Percentiles rank a stretch among this genome's conserved stretches.
Conservation (phyloP, 1,139 yeast genomes). For the Hyphopichia khmerensis region DNA sequence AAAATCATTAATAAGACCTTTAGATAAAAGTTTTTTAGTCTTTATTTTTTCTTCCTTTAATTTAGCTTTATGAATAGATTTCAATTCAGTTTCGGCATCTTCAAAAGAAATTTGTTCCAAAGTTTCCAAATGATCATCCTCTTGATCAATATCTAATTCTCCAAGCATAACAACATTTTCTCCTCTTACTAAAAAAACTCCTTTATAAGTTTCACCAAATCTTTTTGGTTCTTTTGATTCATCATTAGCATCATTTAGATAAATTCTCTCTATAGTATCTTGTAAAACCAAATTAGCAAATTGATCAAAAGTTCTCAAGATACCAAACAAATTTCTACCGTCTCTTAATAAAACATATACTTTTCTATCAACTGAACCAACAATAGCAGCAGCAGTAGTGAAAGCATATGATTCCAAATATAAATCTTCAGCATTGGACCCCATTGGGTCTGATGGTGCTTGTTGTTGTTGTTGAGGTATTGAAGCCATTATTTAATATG, state of each 20-base stretch:
- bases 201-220: slow-evolving; percentile 76
- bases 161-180: slow-evolving; percentile 97
- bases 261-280: slow-evolving; percentile 85
- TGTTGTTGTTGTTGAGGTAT: slow-evolving; percentile 8
- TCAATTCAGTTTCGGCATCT: slow-evolving; percentile 53
- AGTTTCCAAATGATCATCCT: slow-evolving; percentile 64
- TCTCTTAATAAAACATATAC: slow-evolving; percentile 86
- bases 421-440: slow-evolving; percentile 48
- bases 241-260: slow-evolving; percentile 34
- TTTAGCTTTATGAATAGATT: slow-evolving; percentile 33
- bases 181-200: slow-evolving; percentile 90
- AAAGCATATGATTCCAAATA: slow-evolving; percentile 75
- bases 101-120: slow-evolving; percentile 60
- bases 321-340: slow-evolving; percentile 86
- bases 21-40: slow-evolving; percentile 47
- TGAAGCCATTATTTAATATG: slow-evolving; percentile 6
- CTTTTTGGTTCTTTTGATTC: slow-evolving; percentile 33
- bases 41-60: slow-evolving; percentile 46
- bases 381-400: slow-evolving; percentile 95
- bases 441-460: slow-evolving; percentile 17
- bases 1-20: slow-evolving; percentile 60
- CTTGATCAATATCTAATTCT: slow-evolving; percentile 86
- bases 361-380: slow-evolving; percentile 89
- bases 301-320: slow-evolving; percentile 92
- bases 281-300: slow-evolving; percentile 91